Evolutionary conservation across 352 stramenopile species (phyloP).

Genomic region (Pythium phragmiticola): DNA sequence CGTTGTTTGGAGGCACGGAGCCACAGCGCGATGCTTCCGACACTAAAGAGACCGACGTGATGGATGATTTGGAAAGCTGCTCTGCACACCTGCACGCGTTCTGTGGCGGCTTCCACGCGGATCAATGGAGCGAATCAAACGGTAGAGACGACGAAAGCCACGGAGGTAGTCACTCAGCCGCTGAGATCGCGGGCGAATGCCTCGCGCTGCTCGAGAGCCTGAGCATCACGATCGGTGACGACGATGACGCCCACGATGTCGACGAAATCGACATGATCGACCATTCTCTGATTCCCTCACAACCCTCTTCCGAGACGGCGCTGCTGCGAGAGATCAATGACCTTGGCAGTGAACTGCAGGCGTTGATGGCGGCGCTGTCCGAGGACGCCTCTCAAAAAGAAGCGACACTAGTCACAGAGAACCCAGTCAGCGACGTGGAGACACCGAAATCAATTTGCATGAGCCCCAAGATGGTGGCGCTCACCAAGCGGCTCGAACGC

Average conservation of each 20-base stretch:
- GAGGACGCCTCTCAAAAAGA: neutral
- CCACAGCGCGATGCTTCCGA: neutral
- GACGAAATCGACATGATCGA: neutral
- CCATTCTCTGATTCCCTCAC: neutral
- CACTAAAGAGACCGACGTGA: neutral
- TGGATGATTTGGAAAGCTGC: conserved; percentile 16
- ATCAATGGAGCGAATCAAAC: neutral
- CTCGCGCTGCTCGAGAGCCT: conserved; percentile 14
- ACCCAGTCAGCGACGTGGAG: neutral
- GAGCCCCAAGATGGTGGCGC: conserved; percentile 19
- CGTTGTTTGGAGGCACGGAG: neutral
- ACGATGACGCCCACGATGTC: neutral
- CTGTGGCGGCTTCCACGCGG: neutral
- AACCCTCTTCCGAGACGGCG: neutral
- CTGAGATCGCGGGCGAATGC: conserved; percentile 20
- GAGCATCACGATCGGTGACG: neutral
- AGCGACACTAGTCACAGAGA: neutral
- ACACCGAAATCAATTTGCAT: neutral
- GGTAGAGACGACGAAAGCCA: neutral
- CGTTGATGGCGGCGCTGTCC: conserved; percentile 10
- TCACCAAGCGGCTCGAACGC: conserved; percentile 4
- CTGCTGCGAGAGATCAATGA: conserved; percentile 12
- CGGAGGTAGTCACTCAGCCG: conserved; percentile 5
- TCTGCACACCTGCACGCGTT: conserved; percentile 8
- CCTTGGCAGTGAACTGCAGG: conserved; percentile 12